Evolutionary conservation across 139 green algal genomes (phyloP).

Genomic region (Coccomyxa sp.): DNA sequence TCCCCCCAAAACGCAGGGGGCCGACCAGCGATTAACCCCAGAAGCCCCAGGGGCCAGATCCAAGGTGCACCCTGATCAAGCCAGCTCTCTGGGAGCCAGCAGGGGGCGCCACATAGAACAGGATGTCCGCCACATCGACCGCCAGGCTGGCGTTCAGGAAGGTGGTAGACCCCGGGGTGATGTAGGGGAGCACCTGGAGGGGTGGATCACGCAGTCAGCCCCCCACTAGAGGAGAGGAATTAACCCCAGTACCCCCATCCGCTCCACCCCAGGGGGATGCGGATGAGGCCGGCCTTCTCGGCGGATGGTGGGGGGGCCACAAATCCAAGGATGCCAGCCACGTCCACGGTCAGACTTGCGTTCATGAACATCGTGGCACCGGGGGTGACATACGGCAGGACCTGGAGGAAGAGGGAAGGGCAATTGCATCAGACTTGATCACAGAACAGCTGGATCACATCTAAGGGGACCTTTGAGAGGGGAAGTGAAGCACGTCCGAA

Average conservation of each 20-base stretch:
- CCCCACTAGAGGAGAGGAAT: too few relatives aligned
- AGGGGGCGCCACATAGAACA: neutral
- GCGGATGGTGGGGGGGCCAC: neutral
- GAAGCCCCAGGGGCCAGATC: neutral
- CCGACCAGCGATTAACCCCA: too few relatives aligned
- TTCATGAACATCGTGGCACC: neutral
- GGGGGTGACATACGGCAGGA: too few relatives aligned
- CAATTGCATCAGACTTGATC: too few relatives aligned
- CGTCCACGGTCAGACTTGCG: neutral
- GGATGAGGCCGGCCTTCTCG: neutral
- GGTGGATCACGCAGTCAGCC: too few relatives aligned
- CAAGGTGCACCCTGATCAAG: neutral
- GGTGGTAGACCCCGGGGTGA: neutral
- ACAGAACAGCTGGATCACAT: too few relatives aligned
- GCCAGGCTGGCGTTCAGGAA: neutral
- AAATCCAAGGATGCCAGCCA: neutral
- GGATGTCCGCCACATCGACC: neutral
- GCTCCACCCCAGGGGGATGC: neutral
- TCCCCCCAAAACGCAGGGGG: too few relatives aligned
- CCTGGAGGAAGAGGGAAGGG: too few relatives aligned
- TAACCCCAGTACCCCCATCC: too few relatives aligned
- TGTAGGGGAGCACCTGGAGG: too few relatives aligned
- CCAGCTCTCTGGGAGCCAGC: neutral
- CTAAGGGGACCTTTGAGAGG: too few relatives aligned
- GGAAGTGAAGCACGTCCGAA: too few relatives aligned